phyloP scores from a whole-genome alignment of 306 rosid species.

The Acacia melanoxylon region DNA sequence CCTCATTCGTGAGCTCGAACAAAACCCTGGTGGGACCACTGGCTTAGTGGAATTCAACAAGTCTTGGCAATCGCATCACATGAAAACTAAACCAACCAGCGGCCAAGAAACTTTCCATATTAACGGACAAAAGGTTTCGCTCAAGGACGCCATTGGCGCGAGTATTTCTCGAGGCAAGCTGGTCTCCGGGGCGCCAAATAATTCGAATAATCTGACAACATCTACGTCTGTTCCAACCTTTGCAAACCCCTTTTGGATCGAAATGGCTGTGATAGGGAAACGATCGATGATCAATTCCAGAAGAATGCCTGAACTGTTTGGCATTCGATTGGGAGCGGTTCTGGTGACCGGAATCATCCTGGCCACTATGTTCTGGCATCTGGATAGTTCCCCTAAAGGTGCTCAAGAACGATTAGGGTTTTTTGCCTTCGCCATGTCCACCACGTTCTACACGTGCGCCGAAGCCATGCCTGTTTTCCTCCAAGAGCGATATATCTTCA shows the following conservation, averaged over 20 bases:
- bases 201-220: conserved; percentile 27
- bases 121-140: conserved; percentile 30
- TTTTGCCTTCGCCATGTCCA: conserved; percentile 94
- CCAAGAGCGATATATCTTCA: conserved; percentile 96
- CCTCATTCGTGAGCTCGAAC: conserved; percentile 74
- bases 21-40: conserved; percentile 62
- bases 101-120: background rate
- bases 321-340: conserved; percentile 77
- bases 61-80: conserved; percentile 50
- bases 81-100: background rate
- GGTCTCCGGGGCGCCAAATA: conserved; percentile 70
- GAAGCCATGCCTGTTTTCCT: conserved; percentile 85
- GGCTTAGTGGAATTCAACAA: conserved; percentile 72
- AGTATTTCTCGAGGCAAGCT: conserved; percentile 77
- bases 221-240: conserved; percentile 53
- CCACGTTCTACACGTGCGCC: conserved; percentile 89
- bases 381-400: conserved; percentile 79
- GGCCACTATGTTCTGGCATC: conserved; percentile 71
- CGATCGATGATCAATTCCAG: conserved; percentile 67
- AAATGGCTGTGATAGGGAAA: conserved; percentile 60
- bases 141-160: conserved; percentile 77
- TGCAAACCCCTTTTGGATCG: conserved; percentile 81
- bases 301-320: conserved; percentile 82
- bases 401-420: conserved; percentile 77
- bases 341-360: conserved; percentile 68